A percentile compares a stretch with the other conserved stretches of the same genome.
Evolutionary conservation across 164 flowering plant species (phyloP).

Genomic region (Macadamia tetraphylla): DNA sequence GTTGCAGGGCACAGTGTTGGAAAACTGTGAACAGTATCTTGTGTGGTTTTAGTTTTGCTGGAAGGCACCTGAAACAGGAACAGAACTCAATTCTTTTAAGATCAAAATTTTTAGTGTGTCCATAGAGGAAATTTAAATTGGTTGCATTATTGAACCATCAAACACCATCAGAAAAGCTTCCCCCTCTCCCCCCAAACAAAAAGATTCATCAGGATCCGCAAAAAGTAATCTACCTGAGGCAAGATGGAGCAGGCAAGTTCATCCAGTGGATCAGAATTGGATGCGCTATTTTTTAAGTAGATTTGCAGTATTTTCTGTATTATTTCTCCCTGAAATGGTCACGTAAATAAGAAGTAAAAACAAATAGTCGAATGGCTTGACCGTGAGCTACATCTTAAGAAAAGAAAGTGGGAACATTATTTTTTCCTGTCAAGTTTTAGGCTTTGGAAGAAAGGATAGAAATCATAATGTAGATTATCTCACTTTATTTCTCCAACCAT

Average conservation of each 20-base stretch:
- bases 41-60: conserved; percentile 18
- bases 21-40: conserved; percentile 41
- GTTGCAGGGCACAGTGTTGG: conserved; percentile 57
- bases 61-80: conserved; percentile 39
- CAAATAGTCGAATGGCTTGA: background rate
- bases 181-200: no score
- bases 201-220: background rate
- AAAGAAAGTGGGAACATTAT: background rate
- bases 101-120: background rate
- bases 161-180: conserved; percentile 1
- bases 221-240: conserved; percentile 50
- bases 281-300: conserved; percentile 50
- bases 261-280: conserved; percentile 50
- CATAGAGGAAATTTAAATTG: background rate
- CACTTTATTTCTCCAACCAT: conserved; percentile 52
- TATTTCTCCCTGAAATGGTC: conserved; percentile 51
- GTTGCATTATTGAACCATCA: background rate
- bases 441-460: background rate
- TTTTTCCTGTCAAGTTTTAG: background rate
- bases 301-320: conserved; percentile 54
- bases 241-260: conserved; percentile 62
- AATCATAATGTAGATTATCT: conserved; percentile 11
- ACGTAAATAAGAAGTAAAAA: conserved; percentile 2
- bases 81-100: background rate
- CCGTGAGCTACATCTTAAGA: background rate